Conservation (phyloP, 2,329 filamentous ascomycete genomes). For the Colletotrichum noveboracense region DNA sequence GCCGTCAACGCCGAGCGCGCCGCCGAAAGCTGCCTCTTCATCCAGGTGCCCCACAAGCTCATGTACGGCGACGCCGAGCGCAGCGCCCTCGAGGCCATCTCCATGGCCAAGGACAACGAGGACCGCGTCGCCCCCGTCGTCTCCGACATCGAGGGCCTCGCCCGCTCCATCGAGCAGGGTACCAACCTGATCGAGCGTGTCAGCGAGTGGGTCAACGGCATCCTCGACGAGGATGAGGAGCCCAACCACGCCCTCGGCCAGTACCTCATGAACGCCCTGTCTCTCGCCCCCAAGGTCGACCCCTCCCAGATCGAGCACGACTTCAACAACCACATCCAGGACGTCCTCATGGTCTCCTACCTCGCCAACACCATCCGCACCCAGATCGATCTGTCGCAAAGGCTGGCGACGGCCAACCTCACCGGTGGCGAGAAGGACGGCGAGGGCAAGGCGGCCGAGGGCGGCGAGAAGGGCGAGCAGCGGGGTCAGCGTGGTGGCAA, state of each 20-base stretch:
- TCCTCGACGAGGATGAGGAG: constrained; percentile 90
- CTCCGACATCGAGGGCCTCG: constrained; percentile 88
- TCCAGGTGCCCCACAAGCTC: constrained; percentile 94
- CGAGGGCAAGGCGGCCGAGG: constrained; percentile 49
- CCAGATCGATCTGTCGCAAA: constrained; percentile 97
- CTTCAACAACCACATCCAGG: constrained; percentile 99
- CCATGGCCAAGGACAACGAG: constrained; percentile 80
- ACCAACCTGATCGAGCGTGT: constrained; percentile 90
- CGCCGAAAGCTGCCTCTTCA: constrained; percentile 95
- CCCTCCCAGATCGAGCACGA: constrained; percentile 89
- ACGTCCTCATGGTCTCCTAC: constrained; percentile 97
- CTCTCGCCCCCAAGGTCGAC: constrained; percentile 93
- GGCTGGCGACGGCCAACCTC: constrained; percentile 81
- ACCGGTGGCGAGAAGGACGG: constrained; percentile 53
- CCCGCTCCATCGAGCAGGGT: constrained; percentile 86
- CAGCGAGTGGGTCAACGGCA: constrained; percentile 88
- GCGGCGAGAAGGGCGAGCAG: constrained; percentile 49
- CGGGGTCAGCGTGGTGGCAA: constrained; percentile 51
- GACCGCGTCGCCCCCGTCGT: constrained; percentile 74
- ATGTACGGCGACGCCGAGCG: constrained; percentile 79
- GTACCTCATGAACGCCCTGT: constrained; percentile 92
- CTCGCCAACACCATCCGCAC: constrained; percentile 98
- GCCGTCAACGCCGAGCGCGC: constrained; percentile 94
- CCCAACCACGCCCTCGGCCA: constrained; percentile 93
- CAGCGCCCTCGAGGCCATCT: constrained; percentile 78